Base-by-base conservation (phyloP, 1,284 basidiomycete genomes). In the Laetiporus sulphureus region DNA sequence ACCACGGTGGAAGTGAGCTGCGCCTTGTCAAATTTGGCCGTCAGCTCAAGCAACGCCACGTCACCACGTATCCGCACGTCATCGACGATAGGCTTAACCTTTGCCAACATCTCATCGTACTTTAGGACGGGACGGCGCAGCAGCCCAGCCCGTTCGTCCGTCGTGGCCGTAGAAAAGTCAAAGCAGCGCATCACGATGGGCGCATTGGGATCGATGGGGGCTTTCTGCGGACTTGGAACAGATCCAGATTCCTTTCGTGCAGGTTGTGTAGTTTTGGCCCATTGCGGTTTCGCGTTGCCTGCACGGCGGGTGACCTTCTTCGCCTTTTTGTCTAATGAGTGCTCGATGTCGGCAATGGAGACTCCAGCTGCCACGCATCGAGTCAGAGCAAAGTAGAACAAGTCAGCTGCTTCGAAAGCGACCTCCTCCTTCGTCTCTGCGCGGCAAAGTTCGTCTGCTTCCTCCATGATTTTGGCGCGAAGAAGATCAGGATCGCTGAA, bases 371-470 rank as follows among this genome's bases (percentile, higher is more conserved):
- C 76, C 22, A 93, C 73, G 58, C 95, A 99, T 49, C 88, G 84
- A 13, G 89, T 80, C 49, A 99, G 67, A 2, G 89, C 83, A 65
- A 99, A 99, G 70, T 99, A 99, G 37, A 97, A 57, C 30, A 99
- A 69, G 65, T 99, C 96, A 0, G 95, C 95, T 2, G 93, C 91
- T 65, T 99, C 96, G 51, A 95, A 96, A 1, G 92, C 89, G n/a
- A 98, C 72, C 34, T 94, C 87, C 40, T 91, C 84, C 57, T 79
- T 77, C 4, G 79, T 79, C 53, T 81, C 70, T 12, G 96, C 96
- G 20, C 75, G 74, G 57, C 93, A 95, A 11, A 99, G 76, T 64
- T 99, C 96, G 55, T 95, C 91, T 0, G 96, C 96, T 64, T 99
- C 96, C 64, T 99, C 96, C 79, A 90, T 91, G 48, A 99, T 92